phyloP scores from a whole-genome alignment of 2,329 filamentous ascomycete genomes.

The Aspergillus fumigatus region DNA sequence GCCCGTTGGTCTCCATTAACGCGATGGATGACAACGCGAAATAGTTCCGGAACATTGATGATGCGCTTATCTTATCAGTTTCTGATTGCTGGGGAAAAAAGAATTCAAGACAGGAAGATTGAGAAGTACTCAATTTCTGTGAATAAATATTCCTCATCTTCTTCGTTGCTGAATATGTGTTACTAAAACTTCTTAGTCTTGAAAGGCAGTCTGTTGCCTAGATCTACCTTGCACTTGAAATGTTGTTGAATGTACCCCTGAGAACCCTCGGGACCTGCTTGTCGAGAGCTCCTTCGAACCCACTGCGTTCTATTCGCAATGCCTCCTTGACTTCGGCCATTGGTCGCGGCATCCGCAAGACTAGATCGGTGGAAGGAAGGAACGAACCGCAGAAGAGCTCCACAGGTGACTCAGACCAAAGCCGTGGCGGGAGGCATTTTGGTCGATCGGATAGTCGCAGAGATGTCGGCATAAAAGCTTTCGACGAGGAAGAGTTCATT shows the following conservation, averaged over 20 bases:
- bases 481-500: slow-evolving; percentile 30
- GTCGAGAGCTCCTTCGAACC: slow-evolving; percentile 5
- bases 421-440: background rate
- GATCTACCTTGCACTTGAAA: background rate
- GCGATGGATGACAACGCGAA: background rate
- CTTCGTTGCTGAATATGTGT: background rate
- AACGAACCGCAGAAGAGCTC: background rate
- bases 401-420: background rate
- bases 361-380: slow-evolving; percentile 7
- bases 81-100: background rate
- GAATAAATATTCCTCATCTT: background rate
- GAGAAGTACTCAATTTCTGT: background rate
- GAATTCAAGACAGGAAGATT: background rate
- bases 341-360: slow-evolving; percentile 59
- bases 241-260: slow-evolving; percentile 7
- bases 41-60: slow-evolving; percentile 7
- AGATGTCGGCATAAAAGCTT: slow-evolving; percentile 1
- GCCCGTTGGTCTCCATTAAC: background rate
- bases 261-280: slow-evolving; percentile 8
- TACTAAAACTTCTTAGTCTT: background rate
- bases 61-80: slow-evolving; percentile 20
- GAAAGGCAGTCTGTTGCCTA: background rate
- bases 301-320: slow-evolving; percentile 31
- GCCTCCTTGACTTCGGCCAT: slow-evolving; percentile 66
- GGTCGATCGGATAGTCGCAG: background rate